Base-by-base conservation (phyloP, 495 filamentous ascomycete species). In the Xylaria curta region DNA sequence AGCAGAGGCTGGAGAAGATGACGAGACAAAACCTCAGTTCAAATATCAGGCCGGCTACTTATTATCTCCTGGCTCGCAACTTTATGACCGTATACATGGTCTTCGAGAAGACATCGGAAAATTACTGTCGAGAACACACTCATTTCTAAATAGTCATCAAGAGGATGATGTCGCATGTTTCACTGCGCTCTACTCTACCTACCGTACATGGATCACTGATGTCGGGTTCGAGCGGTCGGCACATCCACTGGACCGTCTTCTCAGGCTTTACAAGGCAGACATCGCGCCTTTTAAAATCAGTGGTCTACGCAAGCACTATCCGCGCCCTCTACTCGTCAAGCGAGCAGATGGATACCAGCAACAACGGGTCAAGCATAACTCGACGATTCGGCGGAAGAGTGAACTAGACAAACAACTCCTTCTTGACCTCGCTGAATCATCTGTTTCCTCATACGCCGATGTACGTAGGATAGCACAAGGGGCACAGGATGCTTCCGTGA, bases 141-240 rank as follows among this genome's bases (percentile, higher is more conserved):
- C 86, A 9, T 98, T 97, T 84, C 80, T 99, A 67, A 90, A 86
- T 13, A 84, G 89, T 56, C 91, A 94, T 64, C 95, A 97, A 78
- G 91, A 98, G 78, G 96, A 99, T 78, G 96, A 98, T 76, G 96
- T 99, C 13, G 88, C 93, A 2, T 97, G 94, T 81, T 99, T 98
- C 81, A 97, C 92, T 42, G 89, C 94, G 31, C 79, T 99, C 13
- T 99, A 98, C 79, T 93, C 90, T 31, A 91, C 96, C 1, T 99
- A 97, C 80, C 85, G 92, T 19, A 94, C 91, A n/a, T 99, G 94
- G 93, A 97, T 99, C 76, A 92, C 97, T 9, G 96, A 99, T 75
- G 94, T 98, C 58, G 97, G 97, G 24, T 97, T 97, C 70, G 96
- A 99, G 77, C 86, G 96, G 69, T 97, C 94, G 10, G 95, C 96